Base-by-base conservation (phyloP, 768 basidiomycete species). In the Serpula lacrymans region DNA sequence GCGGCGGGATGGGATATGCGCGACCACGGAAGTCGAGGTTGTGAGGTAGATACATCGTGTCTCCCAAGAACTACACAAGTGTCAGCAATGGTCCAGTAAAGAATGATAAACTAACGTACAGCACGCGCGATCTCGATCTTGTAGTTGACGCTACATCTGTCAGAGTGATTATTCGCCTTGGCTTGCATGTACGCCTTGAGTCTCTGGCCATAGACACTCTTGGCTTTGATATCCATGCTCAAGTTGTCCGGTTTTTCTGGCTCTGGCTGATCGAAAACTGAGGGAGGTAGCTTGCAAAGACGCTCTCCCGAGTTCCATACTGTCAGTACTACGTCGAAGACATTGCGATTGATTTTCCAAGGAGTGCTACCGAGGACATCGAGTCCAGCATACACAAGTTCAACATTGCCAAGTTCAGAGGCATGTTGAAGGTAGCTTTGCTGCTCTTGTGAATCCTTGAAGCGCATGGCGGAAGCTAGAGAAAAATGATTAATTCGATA, bases 11-110 rank as follows among this genome's bases (percentile, higher is more conserved):
- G 9, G 96, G 95, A 58, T 99, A 99, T 0, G 95, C 92, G 38
- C 95, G 84, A 6, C 96, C 96, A 45, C 95, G 82, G 74, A 98
- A 99, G 64, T 99, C 96, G 52, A 97, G 70, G 61, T 96, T 97
- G 62, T 98, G 95, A 0, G 95, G 94, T 36, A 94, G 72, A 64
- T 91, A 98, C 59, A 98, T 83, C 0, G 69, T 79, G 50, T 96
- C 95, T 40, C 80, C 79, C 37, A 94, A 69, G 74, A 94, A 96
- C 84, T 90, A 43, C 3, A 20, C 2, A 43, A 28, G 8, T 6
- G 33, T 43, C 17, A 47, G 34, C 48, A 27, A 43, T 23, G 5
- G 11, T 31, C 20, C 5, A 27, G 30, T 29, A 27, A 30, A 39
- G 18, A 32, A 21, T n/a, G n/a, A 30, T 33, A 35, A 23, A 17